Conservation (phyloP, 495 filamentous ascomycete species). For the Parathielavia appendiculata region DNA sequence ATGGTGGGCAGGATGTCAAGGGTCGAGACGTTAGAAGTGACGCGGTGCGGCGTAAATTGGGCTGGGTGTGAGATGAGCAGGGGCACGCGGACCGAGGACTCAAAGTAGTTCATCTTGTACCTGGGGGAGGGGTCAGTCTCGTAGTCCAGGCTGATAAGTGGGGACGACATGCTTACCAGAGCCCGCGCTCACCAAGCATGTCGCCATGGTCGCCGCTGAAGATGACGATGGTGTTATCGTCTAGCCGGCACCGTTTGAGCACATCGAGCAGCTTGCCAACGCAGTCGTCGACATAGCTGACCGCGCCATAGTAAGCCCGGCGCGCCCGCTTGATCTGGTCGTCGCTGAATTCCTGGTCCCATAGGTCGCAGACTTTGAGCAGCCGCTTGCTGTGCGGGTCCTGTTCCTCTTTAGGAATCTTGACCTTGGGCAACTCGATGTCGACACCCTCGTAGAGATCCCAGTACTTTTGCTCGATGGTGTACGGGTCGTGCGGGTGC, state of each 20-base stretch:
- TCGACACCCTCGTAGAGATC: conserved; percentile 83
- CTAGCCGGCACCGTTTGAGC: conserved; percentile 67
- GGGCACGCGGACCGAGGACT: conserved; percentile 76
- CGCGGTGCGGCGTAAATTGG: conserved; percentile 59
- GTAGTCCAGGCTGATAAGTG: background rate
- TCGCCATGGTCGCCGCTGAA: conserved; percentile 90
- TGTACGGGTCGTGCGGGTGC: conserved; percentile 88
- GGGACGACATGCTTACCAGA: conserved; percentile 51
- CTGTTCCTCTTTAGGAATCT: conserved; percentile 68
- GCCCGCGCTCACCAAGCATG: conserved; percentile 81
- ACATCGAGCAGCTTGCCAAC: conserved; percentile 70
- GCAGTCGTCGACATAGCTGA: conserved; percentile 83
- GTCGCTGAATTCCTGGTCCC: conserved; percentile 67
- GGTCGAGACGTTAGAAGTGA: conserved; percentile 74
- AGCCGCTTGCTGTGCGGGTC: conserved; percentile 78
- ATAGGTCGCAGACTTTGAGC: conserved; percentile 73
- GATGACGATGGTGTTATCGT: conserved; percentile 76
- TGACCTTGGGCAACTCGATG: conserved; percentile 69
- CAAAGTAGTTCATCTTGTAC: conserved; percentile 93
- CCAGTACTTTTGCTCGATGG: conserved; percentile 84
- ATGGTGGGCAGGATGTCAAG: conserved; percentile 82
- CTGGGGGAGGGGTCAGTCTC: conserved; percentile 20
- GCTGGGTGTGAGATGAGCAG: conserved; percentile 70
- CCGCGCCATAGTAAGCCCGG: conserved; percentile 81
- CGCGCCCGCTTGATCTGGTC: conserved; percentile 75